Evolutionary conservation across 352 stramenopile genomes (phyloP).

Genomic region (Phytophthora pinifolia): DNA sequence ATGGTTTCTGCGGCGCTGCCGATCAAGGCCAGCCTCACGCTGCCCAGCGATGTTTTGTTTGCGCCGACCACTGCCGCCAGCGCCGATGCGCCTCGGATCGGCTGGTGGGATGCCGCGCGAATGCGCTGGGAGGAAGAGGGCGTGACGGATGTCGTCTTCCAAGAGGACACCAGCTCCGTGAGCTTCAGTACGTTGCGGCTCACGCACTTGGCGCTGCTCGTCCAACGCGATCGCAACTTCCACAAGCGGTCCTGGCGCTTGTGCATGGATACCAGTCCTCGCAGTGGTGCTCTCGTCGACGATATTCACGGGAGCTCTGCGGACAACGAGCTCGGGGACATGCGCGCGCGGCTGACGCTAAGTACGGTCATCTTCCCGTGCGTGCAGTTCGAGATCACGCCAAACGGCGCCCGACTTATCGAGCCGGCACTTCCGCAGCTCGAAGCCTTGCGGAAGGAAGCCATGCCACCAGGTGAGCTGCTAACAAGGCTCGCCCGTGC

Average conservation of each 20-base stretch:
- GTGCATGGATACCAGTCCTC: slow-evolving; percentile 50
- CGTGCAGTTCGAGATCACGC: slow-evolving; percentile 73
- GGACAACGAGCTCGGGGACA: slow-evolving; percentile 15
- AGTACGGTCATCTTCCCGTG: slow-evolving; percentile 52
- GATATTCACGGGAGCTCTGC: slow-evolving; percentile 6
- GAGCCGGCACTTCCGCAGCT: slow-evolving; percentile 52
- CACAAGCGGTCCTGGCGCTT: slow-evolving; percentile 65
- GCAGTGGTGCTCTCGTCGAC: slow-evolving; percentile 6
- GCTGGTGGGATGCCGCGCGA: slow-evolving; percentile 60
- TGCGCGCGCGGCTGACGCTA: slow-evolving; percentile 49
- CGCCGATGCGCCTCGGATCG: slow-evolving; percentile 43
- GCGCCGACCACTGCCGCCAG: slow-evolving; percentile 7
- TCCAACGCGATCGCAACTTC: slow-evolving; percentile 70
- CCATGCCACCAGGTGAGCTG: slow-evolving; percentile 55
- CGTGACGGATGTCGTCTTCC: slow-evolving; percentile 62
- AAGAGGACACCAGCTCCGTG: slow-evolving; percentile 57
- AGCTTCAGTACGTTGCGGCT: slow-evolving; percentile 79
- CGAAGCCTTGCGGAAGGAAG: slow-evolving; percentile 33
- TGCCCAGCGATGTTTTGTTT: slow-evolving; percentile 61
- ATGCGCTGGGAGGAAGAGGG: slow-evolving; percentile 75
- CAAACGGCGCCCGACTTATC: slow-evolving; percentile 56
- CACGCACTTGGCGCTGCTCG: slow-evolving; percentile 67
- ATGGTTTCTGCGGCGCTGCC: slow-evolving; percentile 63
- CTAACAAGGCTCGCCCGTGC: slow-evolving; percentile 52
- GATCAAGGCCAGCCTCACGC: slow-evolving; percentile 58